Evolutionary conservation across 176 grass and related monocot species (phyloP), one percentile per base, ranked within the genome.

Genomic region (Puya raimondii): DNA sequence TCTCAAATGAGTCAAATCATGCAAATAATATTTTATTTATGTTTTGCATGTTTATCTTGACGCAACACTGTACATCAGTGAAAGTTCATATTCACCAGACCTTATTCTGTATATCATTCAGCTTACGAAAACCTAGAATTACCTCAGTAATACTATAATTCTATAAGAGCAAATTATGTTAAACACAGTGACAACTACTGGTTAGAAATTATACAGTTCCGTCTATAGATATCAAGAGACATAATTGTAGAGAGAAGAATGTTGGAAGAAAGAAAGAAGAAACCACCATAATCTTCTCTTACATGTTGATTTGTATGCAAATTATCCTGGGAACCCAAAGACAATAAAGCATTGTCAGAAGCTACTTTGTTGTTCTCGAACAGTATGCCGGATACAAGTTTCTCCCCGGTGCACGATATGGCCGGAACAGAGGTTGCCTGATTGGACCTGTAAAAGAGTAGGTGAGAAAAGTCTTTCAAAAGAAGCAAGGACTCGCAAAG

Each of bases 251-350:
- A 9, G 2, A 18, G 21, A 21, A 61, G 56, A 61, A n/a, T 61
- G 56, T 57, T 14, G 3, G 9, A 50, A 20, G 42, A 70, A 48
- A 78, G 12, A 74, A 51, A 2, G 20, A 66, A 84, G 10, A 79
- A 85, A 68, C 5, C 48, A 54, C 63, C 11, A 48, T 12, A 79
- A 75, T 79, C 65, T 16, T 42, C 61, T 70, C 59, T 68, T 80
- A 93, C 94, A 89, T 90, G 94, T 57, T 90, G 86, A 80, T 79
- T 91, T 64, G 71, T 64, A 68, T 82, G 86, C 83, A 70, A 79
- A 86, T 58, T 86, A 72, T 86, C 89, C 89, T 89, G 90, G 47
- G 82, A 82, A 77, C 67, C 87, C 51, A 88, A 82, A 75, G 79
- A 70, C 76, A 87, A 74, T 57, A 82, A 65, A 87, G 86, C 64